A percentile compares a stretch with the other conserved stretches of the same genome.
Evolutionary conservation across 73 alveolate genomes (phyloP).

Genomic region (Vitrella brassicaformis): DNA sequence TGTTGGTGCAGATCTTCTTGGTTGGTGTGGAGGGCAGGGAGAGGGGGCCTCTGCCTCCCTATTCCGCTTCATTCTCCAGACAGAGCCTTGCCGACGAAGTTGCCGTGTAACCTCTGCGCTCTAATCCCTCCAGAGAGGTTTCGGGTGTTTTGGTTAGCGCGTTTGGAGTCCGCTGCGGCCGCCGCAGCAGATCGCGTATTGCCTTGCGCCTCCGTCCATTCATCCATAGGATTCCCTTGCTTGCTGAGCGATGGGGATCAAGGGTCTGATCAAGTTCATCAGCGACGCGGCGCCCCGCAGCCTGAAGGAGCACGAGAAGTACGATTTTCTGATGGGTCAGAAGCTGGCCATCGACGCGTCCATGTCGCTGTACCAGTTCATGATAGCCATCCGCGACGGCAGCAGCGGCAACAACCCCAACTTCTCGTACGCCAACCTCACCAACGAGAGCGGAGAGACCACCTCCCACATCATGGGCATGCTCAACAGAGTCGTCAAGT

Average conservation of each 20-base stretch:
- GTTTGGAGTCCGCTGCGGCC: too few species aligned
- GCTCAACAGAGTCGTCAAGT: conserved; percentile 50
- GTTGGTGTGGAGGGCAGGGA: too few species aligned
- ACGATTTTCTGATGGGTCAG: conserved; percentile 43
- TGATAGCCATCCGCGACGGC: conserved; percentile 47
- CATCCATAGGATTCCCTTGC: too few species aligned
- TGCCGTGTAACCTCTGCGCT: too few species aligned
- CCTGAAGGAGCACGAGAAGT: conserved; percentile 32
- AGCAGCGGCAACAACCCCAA: conserved; percentile 46
- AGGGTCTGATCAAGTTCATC: conserved; percentile 64
- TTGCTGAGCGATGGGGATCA: background rate
- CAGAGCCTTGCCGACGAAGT: too few species aligned
- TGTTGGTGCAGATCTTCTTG: too few species aligned
- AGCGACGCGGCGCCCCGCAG: conserved; percentile 78
- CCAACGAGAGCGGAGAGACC: conserved; percentile 39
- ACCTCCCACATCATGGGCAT: conserved; percentile 67
- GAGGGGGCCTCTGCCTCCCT: too few species aligned
- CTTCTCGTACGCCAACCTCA: conserved; percentile 30
- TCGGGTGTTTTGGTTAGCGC: too few species aligned
- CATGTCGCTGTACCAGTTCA: conserved; percentile 65
- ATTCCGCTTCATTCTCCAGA: too few species aligned
- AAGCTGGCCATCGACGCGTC: conserved; percentile 68
- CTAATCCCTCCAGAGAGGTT: too few species aligned
- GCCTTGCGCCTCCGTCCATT: too few species aligned
- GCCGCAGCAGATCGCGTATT: too few species aligned